Evolutionary conservation across 2,329 filamentous ascomycete species (phyloP), one percentile per base, ranked within the genome.

Genomic region (Purpureocillium takamizusanense): DNA sequence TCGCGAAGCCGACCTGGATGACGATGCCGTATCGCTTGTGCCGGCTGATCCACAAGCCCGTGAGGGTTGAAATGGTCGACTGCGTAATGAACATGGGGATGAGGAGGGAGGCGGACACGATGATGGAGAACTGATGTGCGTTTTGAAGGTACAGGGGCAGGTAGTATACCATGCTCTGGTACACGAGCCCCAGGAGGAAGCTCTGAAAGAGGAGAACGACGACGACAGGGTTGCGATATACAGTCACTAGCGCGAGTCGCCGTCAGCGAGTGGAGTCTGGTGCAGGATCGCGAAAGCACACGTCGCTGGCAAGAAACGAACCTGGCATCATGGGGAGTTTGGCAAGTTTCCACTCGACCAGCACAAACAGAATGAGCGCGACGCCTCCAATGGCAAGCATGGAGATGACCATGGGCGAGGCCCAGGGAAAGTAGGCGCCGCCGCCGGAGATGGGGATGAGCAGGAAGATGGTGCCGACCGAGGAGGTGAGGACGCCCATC

Each of bases 241-340:
- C 67, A 7, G 61, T 55, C 5, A 76, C 65, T 64, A 10, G 21
- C n/a, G 10, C 21, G 21, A 25, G 21, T 25, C 10, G n/a, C n/a
- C n/a, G n/a, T 25, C 21, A 25, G 21, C 10, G 21, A 25, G 21
- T 25, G 10, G n/a, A n/a, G n/a, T n/a, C n/a, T n/a, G n/a, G n/a
- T n/a, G n/a, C n/a, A n/a, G n/a, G n/a, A n/a, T n/a, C n/a, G n/a
- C n/a, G n/a, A n/a, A n/a, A n/a, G n/a, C n/a, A n/a, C n/a, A n/a
- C n/a, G n/a, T n/a, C n/a, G n/a, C n/a, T n/a, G n/a, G n/a, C n/a
- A n/a, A n/a, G n/a, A n/a, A 7, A 40, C 41, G 35, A 33, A 49
- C 48, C 31, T 10, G 86, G 86, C 59, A 92, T 86, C 39, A 92
- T 69, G 0, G 86, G 86, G 44, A 83, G 86, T 28, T 70, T 74